Evolutionary conservation across 2,329 filamentous ascomycete genomes (phyloP), one percentile per base, ranked within the genome.

Genomic region (Neofusicoccum ribis): DNA sequence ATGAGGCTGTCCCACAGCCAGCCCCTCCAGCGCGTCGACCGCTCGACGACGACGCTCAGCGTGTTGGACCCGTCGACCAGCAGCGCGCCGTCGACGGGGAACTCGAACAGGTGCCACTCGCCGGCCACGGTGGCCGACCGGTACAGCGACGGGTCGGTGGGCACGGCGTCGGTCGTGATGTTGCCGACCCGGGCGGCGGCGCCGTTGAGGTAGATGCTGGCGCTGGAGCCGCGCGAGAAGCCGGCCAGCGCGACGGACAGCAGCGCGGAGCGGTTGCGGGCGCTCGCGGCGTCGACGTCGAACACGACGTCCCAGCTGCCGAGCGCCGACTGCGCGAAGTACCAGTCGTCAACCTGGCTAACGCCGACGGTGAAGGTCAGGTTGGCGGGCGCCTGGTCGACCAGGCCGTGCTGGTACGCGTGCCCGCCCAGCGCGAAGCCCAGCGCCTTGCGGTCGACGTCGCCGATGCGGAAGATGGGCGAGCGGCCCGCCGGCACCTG

Each of bases 91-190:
- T 69, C 75, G 12, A 81, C 69, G 0, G 68, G 66, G 60, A 78
- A 81, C 71, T 84, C 79, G 20, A 81, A 76, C n/a, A 80, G 74
- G 60, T 79, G 73, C 81, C 81, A 83, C 72, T 84, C 81, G 0
- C 82, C 82, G 3, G 79, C 80, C 31, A 72, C 71, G 5, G 81
- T 84, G 20, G 76, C 80, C 11, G 78, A 80, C 12, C 82, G 75
- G 70, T 84, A 84, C 34, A 83, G 74, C n/a, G 76, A 77, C 2
- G 82, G 82, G 66, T 83, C 82, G 46, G 72, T 82, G 31, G 76
- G 65, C 37, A 84, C 63, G 9, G 3, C 7, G 15, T 51, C 47
- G 43, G 72, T 76, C 1, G 76, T 80, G 58, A 82, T 73, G 61
- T 81, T 81, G 0, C 79, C 79, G 3, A 82, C 69, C 12, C 71